phyloP scores from a whole-genome alignment of 208 protist genomes.

The Baffinella frigidus region DNA sequence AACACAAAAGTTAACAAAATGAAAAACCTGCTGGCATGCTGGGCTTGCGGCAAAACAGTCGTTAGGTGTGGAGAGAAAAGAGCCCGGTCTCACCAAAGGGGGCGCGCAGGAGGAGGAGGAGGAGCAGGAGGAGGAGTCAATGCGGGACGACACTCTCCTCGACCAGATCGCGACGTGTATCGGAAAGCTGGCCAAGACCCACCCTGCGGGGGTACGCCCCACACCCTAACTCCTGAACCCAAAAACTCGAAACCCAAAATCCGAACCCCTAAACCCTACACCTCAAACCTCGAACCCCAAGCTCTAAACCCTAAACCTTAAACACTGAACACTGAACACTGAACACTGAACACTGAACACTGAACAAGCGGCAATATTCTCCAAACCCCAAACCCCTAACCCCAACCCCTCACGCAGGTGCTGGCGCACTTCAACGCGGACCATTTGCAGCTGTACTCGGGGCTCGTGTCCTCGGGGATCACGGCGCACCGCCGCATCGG shows the following conservation, averaged over 20 bases:
- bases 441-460: neutral
- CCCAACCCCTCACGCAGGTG: neutral
- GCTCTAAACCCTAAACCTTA: neutral
- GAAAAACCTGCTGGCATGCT: no score
- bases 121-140: neutral
- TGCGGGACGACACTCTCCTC: neutral
- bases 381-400: neutral
- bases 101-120: neutral
- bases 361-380: no score
- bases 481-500: conserved; percentile 40
- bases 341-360: no score
- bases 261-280: no score
- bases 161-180: neutral
- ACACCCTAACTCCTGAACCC: no score
- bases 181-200: neutral
- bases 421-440: neutral
- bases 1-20: no score
- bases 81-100: neutral
- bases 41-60: no score
- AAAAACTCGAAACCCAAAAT: no score
- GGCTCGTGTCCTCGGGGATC: neutral
- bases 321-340: no score
- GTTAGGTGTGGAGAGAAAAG: neutral
- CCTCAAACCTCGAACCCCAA: no score
- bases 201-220: neutral